Percentiles rank a stretch among this genome's conserved stretches.
These are phyloP conservation scores for Ceratobasidium theobromae DNA, from an alignment of 1,284 basidiomycete species.

Conservation along the genomic window DNA sequence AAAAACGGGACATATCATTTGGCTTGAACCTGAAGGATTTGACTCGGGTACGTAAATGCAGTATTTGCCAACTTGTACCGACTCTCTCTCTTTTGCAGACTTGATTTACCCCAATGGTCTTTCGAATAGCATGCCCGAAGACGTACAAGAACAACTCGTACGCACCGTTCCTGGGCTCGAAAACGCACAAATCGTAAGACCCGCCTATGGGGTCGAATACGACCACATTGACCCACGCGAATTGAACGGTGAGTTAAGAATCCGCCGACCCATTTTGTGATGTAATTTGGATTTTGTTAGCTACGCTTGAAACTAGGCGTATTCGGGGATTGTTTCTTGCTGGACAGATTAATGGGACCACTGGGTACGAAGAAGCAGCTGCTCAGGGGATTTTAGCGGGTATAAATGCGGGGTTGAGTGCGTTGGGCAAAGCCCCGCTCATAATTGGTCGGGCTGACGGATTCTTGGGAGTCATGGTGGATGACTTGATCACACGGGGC, in stretches of 20 bases:
- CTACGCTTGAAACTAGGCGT: constrained; percentile 81
- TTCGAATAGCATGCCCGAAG: constrained; percentile 83
- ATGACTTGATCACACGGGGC: constrained; percentile 84
- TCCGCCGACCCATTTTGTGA: not conserved
- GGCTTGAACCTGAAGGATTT: constrained; percentile 91
- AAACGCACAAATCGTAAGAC: constrained; percentile 74
- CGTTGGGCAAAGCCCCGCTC: constrained; percentile 57
- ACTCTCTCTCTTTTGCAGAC: too few species aligned
- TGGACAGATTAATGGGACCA: constrained; percentile 89
- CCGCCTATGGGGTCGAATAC: constrained; percentile 92
- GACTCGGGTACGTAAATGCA: constrained; percentile 73
- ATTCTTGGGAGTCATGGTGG: constrained; percentile 86
- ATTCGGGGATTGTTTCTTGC: constrained; percentile 84
- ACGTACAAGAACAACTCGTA: constrained; percentile 77
- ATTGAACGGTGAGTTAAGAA: constrained; percentile 56
- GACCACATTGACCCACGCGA: constrained; percentile 89
- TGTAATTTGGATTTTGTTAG: constrained; percentile 44
- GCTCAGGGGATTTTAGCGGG: constrained; percentile 84
- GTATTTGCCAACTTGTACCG: too few species aligned
- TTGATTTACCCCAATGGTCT: constrained; percentile 89
- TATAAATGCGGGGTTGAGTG: constrained; percentile 79
- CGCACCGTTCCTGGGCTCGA: constrained; percentile 82
- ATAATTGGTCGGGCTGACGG: constrained; percentile 78
- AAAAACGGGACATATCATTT: constrained; percentile 72
- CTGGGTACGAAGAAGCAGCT: constrained; percentile 90